Evolutionary conservation across 495 filamentous ascomycete genomes (phyloP).

Genomic region (Lasiosphaeria miniovina): DNA sequence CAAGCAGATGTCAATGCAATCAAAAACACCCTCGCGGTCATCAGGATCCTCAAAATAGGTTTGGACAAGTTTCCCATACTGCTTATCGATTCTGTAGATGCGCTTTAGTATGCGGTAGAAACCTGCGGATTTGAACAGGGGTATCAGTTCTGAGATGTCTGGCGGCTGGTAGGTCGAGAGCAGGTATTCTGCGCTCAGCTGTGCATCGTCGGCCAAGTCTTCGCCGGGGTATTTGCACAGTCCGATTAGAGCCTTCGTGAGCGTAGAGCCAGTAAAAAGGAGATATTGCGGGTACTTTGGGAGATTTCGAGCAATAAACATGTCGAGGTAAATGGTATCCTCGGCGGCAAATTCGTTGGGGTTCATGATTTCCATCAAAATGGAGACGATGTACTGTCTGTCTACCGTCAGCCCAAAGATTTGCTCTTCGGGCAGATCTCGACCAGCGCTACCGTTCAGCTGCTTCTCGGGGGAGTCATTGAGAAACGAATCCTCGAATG

Average conservation of each 20-base stretch:
- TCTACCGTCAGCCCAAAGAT: slow-evolving; percentile 73
- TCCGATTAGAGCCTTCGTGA: slow-evolving; percentile 76
- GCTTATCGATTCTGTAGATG: slow-evolving; percentile 75
- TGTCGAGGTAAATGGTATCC: slow-evolving; percentile 91
- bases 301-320: slow-evolving; percentile 95
- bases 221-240: slow-evolving; percentile 78
- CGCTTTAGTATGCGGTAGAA: slow-evolving; percentile 95
- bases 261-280: slow-evolving; percentile 76
- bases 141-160: slow-evolving; percentile 70
- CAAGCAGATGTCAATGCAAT: slow-evolving; percentile 76
- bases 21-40: slow-evolving; percentile 69
- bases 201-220: slow-evolving; percentile 88
- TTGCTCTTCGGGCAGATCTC: slow-evolving; percentile 57
- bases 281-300: slow-evolving; percentile 97
- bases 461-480: slow-evolving; percentile 67
- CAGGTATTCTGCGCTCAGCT: slow-evolving; percentile 92
- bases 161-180: slow-evolving; percentile 90
- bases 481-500: slow-evolving; percentile 91
- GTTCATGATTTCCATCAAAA: slow-evolving; percentile 85
- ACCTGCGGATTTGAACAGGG: slow-evolving; percentile 71
- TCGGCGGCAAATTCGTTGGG: slow-evolving; percentile 64
- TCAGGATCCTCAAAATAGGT: slow-evolving; percentile 84
- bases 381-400: slow-evolving; percentile 84
- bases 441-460: slow-evolving; percentile 47
- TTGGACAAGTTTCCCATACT: slow-evolving; percentile 73